A percentile compares a stretch with the other conserved stretches of the same genome.
Evolutionary conservation across 2,329 filamentous ascomycete genomes (phyloP).

Genomic region (Thermothelomyces thermophilus): DNA sequence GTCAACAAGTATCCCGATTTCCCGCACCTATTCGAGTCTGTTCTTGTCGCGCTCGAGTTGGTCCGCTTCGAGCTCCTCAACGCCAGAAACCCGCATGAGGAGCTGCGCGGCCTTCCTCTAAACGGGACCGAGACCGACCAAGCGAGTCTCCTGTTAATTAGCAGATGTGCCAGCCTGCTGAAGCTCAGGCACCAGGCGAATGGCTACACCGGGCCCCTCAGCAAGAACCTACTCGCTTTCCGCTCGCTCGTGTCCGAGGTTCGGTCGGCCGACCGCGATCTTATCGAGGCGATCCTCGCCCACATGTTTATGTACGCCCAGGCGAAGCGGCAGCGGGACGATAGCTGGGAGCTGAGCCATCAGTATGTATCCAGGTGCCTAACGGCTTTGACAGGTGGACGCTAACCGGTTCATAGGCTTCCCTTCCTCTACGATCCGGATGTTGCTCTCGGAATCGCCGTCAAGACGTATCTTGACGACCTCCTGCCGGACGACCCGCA

Average conservation of each 20-base stretch:
- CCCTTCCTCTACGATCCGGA: constrained; percentile 48
- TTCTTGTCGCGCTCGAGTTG: constrained; percentile 79
- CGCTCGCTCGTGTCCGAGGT: constrained; percentile 76
- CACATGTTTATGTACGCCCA: constrained; percentile 78
- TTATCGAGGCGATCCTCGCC: constrained; percentile 75
- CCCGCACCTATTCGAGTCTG: constrained; percentile 62
- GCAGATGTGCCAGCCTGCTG: constrained; percentile 75
- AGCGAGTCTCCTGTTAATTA: constrained; percentile 71
- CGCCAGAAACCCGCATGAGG: constrained; percentile 52
- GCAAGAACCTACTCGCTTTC: constrained; percentile 81
- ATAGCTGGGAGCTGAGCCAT: constrained; percentile 62
- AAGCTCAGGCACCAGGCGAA: constrained; percentile 76
- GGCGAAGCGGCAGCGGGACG: constrained; percentile 61
- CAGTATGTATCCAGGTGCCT: constrained; percentile 46
- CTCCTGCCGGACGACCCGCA: constrained; percentile 51
- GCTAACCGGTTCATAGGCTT: constrained; percentile 21
- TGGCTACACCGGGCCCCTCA: constrained; percentile 90
- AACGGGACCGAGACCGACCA: constrained; percentile 65
- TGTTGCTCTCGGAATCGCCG: constrained; percentile 69
- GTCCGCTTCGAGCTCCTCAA: constrained; percentile 73
- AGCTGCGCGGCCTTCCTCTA: constrained; percentile 49
- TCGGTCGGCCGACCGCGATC: constrained; percentile 69
- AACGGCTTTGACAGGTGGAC: background rate
- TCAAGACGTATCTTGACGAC: constrained; percentile 63
- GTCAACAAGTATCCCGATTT: constrained; percentile 39